Percentiles rank a stretch among this genome's conserved stretches.
phyloP scores from a whole-genome alignment of 1,284 basidiomycete species.

The Lentinus polychrous region DNA sequence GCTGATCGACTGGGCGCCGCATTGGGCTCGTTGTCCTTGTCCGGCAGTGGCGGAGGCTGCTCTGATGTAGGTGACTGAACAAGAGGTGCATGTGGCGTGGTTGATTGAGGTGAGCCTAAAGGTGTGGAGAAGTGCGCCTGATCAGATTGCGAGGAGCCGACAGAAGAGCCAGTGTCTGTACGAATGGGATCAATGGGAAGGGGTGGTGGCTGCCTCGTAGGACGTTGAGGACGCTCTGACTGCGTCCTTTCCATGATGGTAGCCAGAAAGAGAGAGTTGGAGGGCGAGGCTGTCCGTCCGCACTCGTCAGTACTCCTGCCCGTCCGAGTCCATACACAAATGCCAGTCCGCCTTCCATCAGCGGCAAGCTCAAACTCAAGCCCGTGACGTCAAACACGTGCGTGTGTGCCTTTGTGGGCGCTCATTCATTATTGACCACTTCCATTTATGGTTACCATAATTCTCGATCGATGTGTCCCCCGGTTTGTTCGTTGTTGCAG shows the following conservation, averaged over 20 bases:
- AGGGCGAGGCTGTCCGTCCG: conserved; percentile 5
- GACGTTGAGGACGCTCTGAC: conserved; percentile 15
- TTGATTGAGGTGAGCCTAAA: conserved; percentile 16
- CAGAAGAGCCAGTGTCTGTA: conserved; percentile 10
- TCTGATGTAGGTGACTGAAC: conserved; percentile 12
- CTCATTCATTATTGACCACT: neutral
- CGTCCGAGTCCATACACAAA: conserved; percentile 9
- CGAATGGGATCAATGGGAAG: conserved; percentile 8
- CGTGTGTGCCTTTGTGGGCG: neutral
- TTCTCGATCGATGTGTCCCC: neutral
- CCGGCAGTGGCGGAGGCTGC: conserved; percentile 2
- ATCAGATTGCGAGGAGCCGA: conserved; percentile 15
- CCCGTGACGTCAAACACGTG: conserved; percentile 7
- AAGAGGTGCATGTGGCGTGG: conserved; percentile 6
- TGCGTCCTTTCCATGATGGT: neutral
- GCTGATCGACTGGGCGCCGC: neutral
- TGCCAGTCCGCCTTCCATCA: neutral
- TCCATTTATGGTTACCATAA: neutral
- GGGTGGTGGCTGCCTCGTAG: conserved; percentile 14
- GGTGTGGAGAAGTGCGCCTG: conserved; percentile 20
- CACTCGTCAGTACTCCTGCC: too few species aligned
- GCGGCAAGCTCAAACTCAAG: neutral
- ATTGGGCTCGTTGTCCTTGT: neutral
- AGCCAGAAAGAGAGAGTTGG: neutral
- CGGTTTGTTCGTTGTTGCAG: too few species aligned